Base-by-base conservation (phyloP, 108 stramenopile species). In the Nannochloropsis salina region DNA sequence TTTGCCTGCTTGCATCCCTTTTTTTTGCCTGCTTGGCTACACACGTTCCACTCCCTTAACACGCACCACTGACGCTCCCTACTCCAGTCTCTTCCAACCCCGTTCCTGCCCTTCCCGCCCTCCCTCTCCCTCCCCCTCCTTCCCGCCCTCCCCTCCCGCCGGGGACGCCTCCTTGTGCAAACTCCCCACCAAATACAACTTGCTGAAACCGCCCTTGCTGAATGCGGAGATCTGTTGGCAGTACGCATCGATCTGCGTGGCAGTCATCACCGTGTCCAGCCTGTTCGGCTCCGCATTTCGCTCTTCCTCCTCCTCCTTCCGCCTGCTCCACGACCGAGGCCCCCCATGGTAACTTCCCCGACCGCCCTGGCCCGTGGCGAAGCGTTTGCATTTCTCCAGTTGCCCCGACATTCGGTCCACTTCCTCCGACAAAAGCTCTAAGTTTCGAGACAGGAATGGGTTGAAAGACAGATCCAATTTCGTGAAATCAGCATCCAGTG, bases 221-320 rank as follows among this genome's bases (percentile, higher is more conserved):
- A 96, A 96, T 87, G 93, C 90, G 84, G 96, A 94, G 92, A 98
- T 95, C 90, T 96, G 95, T 51, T 95, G 93, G 91, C 96, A 96
- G 91, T 97, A 98, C 12, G 89, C 93, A 84, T 91, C 88, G 89
- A 97, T 95, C 92, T 98, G 98, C 85, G 95, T 96, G 74, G 92
- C 90, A 43, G 96, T 94, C 84, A 98, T 92, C 86, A 98, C 91
- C 87, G 93, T 93, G 85, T 97, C 96, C 93, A 98, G 92, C 83
- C 96, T 83, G 80, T 90, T 89, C 22, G 96, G 86, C 44, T 83
- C 86, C 6, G 84, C 89, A 44, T 47, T 21, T 81, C 79, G 51
- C 80, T 92, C 90, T 1, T 85, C 80, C 83, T 92, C 92, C 74
- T 89, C 89, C 84, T 89, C 84, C 80, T 81, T 83, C 45, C 92